Evolutionary conservation across 257 asterid genomes (phyloP).

Genomic region (Salvia splendens): DNA sequence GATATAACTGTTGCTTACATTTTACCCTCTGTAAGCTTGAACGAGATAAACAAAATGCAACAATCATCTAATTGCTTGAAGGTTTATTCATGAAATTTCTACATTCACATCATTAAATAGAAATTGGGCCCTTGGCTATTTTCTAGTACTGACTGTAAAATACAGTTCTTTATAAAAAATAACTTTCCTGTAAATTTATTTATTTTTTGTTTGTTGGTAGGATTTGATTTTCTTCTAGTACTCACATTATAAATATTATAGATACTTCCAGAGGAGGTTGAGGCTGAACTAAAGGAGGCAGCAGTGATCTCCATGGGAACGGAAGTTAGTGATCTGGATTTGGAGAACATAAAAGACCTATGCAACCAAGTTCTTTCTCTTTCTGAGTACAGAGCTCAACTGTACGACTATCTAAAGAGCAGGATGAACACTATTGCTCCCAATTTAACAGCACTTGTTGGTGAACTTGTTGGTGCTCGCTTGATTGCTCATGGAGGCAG

Average conservation of each 20-base stretch:
- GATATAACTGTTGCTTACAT: background rate
- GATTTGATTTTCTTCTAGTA: background rate
- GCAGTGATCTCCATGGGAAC: constrained; percentile 93
- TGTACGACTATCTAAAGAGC: constrained; percentile 77
- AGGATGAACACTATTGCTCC: constrained; percentile 96
- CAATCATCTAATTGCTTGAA: background rate
- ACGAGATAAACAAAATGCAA: background rate
- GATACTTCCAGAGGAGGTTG: constrained; percentile 80
- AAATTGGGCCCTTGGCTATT: background rate
- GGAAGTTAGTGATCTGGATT: constrained; percentile 84
- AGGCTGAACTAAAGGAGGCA: constrained; percentile 82
- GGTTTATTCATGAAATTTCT: background rate
- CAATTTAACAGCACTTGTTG: constrained; percentile 88
- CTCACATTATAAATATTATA: constrained; percentile 23
- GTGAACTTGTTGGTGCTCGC: constrained; percentile 95
- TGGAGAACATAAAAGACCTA: constrained; percentile 76
- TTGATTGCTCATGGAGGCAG: constrained; percentile 96
- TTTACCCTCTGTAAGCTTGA: background rate
- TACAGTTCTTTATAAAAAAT: background rate
- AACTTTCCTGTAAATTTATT: background rate
- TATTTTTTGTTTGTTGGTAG: background rate
- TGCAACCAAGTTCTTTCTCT: constrained; percentile 87
- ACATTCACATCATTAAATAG: background rate
- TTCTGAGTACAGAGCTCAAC: constrained; percentile 81
- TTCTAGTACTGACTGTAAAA: background rate